Percentiles rank a stretch among this genome's conserved stretches.
These are phyloP conservation scores for Neofusicoccum umdonicola DNA, from an alignment of 2,329 filamentous ascomycete genomes.

Conservation along the genomic window DNA sequence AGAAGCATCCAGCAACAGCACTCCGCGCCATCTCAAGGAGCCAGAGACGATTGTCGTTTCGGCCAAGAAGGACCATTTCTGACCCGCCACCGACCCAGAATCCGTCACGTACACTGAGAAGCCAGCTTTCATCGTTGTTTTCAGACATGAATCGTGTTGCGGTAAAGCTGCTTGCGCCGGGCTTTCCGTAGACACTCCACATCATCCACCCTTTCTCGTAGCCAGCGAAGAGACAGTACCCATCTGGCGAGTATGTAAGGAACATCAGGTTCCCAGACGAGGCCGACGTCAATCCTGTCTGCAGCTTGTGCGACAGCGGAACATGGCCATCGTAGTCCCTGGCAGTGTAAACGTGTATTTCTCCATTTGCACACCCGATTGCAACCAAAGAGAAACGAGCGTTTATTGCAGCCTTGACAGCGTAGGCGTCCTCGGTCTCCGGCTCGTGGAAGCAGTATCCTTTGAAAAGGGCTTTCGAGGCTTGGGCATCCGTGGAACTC, in stretches of 20 bases:
- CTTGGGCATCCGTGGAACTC: conserved; percentile 41
- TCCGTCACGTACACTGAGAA: conserved; percentile 73
- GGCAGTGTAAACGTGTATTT: conserved; percentile 84
- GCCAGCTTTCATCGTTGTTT: conserved; percentile 75
- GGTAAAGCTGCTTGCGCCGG: conserved; percentile 78
- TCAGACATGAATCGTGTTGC: conserved; percentile 63
- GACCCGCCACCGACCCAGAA: conserved; percentile 87
- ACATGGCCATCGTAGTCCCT: conserved; percentile 94
- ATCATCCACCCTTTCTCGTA: conserved; percentile 91
- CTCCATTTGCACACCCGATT: conserved; percentile 75
- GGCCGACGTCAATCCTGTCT: conserved; percentile 63
- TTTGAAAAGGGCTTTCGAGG: conserved; percentile 70
- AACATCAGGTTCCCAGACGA: conserved; percentile 71
- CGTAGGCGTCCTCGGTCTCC: conserved; percentile 57
- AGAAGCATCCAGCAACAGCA: conserved; percentile 89
- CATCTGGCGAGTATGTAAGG: conserved; percentile 86
- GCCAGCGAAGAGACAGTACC: conserved; percentile 91
- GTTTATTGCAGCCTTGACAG: conserved; percentile 79
- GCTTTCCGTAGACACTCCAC: conserved; percentile 97
- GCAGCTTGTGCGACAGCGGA: conserved; percentile 76
- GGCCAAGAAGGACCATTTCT: conserved; percentile 73
- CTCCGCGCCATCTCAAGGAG: conserved; percentile 89
- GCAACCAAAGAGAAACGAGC: conserved; percentile 92
- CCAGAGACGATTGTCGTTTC: conserved; percentile 77
- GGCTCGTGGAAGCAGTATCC: conserved; percentile 89